Base-by-base conservation (phyloP, 2,329 filamentous ascomycete species). In the Arthrobotrys megalospora region DNA sequence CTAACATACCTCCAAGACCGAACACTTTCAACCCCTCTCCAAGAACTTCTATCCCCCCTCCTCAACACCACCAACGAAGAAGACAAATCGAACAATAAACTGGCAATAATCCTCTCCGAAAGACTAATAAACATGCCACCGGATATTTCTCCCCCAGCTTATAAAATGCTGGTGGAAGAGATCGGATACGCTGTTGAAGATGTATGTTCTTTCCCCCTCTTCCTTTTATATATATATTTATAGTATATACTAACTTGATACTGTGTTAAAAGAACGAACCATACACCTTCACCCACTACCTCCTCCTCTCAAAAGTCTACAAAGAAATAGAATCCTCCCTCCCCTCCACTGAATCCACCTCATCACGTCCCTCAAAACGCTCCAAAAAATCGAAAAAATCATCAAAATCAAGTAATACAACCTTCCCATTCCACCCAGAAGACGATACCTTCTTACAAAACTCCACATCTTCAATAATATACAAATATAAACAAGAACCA, bases 91-190 rank as follows among this genome's bases (percentile, higher is more conserved):
- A 84, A 58, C 6, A 47, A 65, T 0, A 90, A 93, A 69, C 89
- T 97, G 71, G 96, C 94, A 2, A 86, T 99, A 14, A 89, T 99
- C 32, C 87, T 99, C n/a, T 93, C 93, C 1, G 96, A 99, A 85
- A 90, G 95, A 21, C 87, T 98, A 82, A 94, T 99, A 87, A 99
- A 99, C 86, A 94, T 97, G 87, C 96, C 96, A n/a, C 88, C 93
- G 14, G 93, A 98, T 85, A 91, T 97, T 80, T 90, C 94, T 12
- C 95, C 96, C 34, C 95, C 96, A 3, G 92, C 98, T 90, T 98
- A 97, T 88, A 90, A 88, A 63, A 97, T 97, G 93, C 89, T 99
- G 63, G 87, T 93, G 60, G 94, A 98, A 83, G 96, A 99, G 87
- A 91, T 99, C 63, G 88, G 91, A 82, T 94, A 91, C 83, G 96